Evolutionary conservation across 2,329 filamentous ascomycete genomes (phyloP).

Genomic region (Blastomyces silverae): DNA sequence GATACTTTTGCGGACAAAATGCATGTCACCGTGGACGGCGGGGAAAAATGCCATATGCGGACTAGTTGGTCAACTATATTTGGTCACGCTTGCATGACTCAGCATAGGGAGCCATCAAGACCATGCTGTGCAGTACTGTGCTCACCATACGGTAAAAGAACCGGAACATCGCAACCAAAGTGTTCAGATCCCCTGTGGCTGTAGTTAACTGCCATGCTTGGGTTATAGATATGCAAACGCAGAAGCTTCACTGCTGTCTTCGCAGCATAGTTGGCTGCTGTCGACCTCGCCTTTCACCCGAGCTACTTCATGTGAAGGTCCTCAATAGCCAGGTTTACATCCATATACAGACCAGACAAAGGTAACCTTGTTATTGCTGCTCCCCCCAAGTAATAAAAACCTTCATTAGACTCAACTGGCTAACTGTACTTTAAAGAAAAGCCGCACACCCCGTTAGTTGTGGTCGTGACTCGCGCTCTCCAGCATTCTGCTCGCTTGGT

Average conservation of each 20-base stretch:
- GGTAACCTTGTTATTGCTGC: not conserved
- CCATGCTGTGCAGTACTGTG: too few relatives aligned
- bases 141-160: too few relatives aligned
- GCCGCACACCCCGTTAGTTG: too few relatives aligned
- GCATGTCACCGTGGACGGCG: too few relatives aligned
- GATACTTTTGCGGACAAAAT: too few relatives aligned
- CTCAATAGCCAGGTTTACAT: not conserved
- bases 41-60: too few relatives aligned
- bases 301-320: not conserved
- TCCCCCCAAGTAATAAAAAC: not conserved
- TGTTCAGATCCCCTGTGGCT: too few relatives aligned
- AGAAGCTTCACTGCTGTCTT: not conserved
- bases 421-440: not conserved
- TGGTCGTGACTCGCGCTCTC: not conserved
- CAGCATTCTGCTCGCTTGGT: not conserved
- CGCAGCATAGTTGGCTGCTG: not conserved
- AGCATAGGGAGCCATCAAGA: too few relatives aligned
- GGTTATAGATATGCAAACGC: slow-evolving; percentile 6
- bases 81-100: too few relatives aligned
- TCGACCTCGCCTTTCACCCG: not conserved
- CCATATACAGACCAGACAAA: not conserved
- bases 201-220: not conserved
- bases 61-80: too few relatives aligned
- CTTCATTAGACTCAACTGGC: not conserved
- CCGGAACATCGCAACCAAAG: not conserved